Conservation (phyloP, 2,329 filamentous ascomycete genomes). For the Paradendryphiella salina region DNA sequence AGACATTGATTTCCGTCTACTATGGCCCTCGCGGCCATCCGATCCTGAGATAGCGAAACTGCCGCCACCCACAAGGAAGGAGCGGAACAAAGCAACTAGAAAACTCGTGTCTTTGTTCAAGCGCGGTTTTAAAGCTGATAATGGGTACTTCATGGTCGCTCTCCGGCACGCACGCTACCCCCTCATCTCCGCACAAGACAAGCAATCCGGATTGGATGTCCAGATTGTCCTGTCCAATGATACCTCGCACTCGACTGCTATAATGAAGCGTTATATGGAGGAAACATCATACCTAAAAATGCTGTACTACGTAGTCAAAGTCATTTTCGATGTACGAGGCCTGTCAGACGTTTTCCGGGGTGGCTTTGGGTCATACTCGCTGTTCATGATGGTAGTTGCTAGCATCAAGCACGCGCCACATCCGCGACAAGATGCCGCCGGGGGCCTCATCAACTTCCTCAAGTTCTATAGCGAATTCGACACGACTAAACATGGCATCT, state of each 20-base stretch:
- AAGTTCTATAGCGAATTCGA: constrained; percentile 55
- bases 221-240: constrained; percentile 56
- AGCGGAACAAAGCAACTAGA: constrained; percentile 9
- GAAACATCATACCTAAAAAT: constrained; percentile 55
- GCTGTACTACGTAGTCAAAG: constrained; percentile 56
- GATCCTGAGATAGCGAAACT: constrained; percentile 12
- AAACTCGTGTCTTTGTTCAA: constrained; percentile 13
- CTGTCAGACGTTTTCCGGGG: constrained; percentile 54
- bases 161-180: constrained; percentile 44
- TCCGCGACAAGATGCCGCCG: constrained; percentile 42
- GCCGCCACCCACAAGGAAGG: constrained; percentile 20
- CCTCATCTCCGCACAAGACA: constrained; percentile 51
- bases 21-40: constrained; percentile 6
- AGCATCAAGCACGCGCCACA: constrained; percentile 53
- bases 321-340: constrained; percentile 55
- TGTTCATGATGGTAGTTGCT: constrained; percentile 62
- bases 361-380: constrained; percentile 59
- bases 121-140: neutral
- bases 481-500: constrained; percentile 53
- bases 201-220: constrained; percentile 54
- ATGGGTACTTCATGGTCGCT: constrained; percentile 18
- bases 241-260: constrained; percentile 47
- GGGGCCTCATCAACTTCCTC: constrained; percentile 55
- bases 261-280: constrained; percentile 52
- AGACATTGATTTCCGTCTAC: constrained; percentile 57